These are phyloP conservation scores for Hyaloscypha finlandica DNA, from an alignment of 495 filamentous ascomycete genomes.

Conservation along the genomic window DNA sequence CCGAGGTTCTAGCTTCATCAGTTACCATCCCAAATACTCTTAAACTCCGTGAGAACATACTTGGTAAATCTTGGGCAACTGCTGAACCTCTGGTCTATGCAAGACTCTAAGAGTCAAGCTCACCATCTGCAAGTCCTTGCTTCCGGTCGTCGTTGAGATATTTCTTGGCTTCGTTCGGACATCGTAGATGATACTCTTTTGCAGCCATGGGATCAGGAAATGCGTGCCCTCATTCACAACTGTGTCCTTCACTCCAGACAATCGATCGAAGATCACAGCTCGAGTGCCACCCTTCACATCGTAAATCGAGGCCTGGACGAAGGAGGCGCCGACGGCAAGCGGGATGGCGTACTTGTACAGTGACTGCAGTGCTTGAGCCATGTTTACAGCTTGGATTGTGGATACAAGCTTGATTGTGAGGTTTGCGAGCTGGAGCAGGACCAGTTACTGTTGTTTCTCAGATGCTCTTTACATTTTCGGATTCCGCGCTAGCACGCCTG, in stretches of 20 bases:
- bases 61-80: constrained; percentile 97
- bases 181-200: constrained; percentile 93
- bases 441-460: constrained; percentile 26
- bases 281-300: constrained; percentile 93
- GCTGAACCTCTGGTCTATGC: constrained; percentile 90
- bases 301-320: constrained; percentile 82
- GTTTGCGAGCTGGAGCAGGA: constrained; percentile 35
- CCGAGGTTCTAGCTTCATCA: constrained; percentile 65
- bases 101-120: constrained; percentile 95
- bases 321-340: constrained; percentile 57
- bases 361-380: constrained; percentile 62
- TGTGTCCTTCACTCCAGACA: constrained; percentile 88
- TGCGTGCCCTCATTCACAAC: constrained; percentile 97
- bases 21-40: neutral
- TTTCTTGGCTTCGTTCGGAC: constrained; percentile 96
- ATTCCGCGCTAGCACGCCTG: constrained; percentile 37
- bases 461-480: constrained; percentile 42
- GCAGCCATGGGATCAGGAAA: constrained; percentile 94
- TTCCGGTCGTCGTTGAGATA: constrained; percentile 96
- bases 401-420: constrained; percentile 8
- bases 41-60: constrained; percentile 47
- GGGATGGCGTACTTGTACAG: constrained; percentile 76
- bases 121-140: constrained; percentile 99
- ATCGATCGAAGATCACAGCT: constrained; percentile 96
- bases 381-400: constrained; percentile 38